phyloP scores from a whole-genome alignment of 2,329 filamentous ascomycete genomes.

The Fusarium sp. region DNA sequence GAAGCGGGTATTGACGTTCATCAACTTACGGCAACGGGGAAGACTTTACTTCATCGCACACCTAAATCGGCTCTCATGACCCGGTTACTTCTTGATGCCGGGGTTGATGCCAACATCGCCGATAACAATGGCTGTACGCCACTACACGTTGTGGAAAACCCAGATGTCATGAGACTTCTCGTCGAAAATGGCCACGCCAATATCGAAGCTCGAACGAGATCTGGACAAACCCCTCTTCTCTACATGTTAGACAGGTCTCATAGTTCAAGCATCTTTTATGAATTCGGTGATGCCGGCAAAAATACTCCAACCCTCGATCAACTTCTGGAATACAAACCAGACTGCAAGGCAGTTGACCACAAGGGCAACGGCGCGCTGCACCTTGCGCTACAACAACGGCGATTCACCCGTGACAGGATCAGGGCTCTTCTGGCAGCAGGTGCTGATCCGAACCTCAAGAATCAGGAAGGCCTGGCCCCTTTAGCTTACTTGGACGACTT shows the following conservation, averaged over 20 bases:
- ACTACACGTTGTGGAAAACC: slow-evolving; percentile 14
- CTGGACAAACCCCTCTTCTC: slow-evolving; percentile 40
- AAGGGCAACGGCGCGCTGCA: slow-evolving; percentile 37
- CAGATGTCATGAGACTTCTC: slow-evolving; percentile 34
- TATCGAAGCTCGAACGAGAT: slow-evolving; percentile 28
- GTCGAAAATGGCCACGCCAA: slow-evolving; percentile 42
- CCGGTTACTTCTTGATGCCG: slow-evolving; percentile 38
- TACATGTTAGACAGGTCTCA: not conserved
- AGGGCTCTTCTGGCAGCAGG: slow-evolving; percentile 29
- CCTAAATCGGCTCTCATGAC: slow-evolving; percentile 8
- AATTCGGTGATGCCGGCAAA: not conserved
- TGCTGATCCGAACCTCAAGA: slow-evolving; percentile 37
- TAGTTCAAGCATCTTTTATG: not conserved
- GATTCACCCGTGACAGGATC: not conserved
- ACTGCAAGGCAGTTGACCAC: slow-evolving; percentile 28
- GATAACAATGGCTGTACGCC: slow-evolving; percentile 21
- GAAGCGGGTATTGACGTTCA: slow-evolving; percentile 38
- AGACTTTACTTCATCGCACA: slow-evolving; percentile 30
- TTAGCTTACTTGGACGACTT: slow-evolving; percentile 10
- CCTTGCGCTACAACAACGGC: not conserved
- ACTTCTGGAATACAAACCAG: slow-evolving; percentile 30
- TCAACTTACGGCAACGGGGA: slow-evolving; percentile 17
- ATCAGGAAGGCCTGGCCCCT: slow-evolving; percentile 31
- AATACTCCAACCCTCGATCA: not conserved
- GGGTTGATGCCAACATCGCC: slow-evolving; percentile 34